Base-by-base conservation (phyloP, 2,329 filamentous ascomycete species). In the Nemania sp. region DNA sequence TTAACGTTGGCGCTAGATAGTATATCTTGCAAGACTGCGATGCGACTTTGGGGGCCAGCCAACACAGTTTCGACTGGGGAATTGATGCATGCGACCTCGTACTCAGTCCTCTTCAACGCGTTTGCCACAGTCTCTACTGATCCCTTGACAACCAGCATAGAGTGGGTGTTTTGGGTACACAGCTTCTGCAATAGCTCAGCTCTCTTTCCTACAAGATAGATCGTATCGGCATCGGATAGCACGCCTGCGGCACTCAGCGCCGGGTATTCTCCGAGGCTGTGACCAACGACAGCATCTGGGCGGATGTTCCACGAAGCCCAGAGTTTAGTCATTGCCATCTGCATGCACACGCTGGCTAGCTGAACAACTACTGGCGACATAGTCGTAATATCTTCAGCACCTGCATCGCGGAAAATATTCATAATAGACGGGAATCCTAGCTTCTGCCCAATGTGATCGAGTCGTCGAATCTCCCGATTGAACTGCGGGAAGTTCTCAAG, bases 191-290 rank as follows among this genome's bases (percentile, higher is more conserved):
- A n/a, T 4, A 55, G 26, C 7, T 15, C 24, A 4, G 58, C 58
- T 15, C 58, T 18, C 20, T n/a, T 76, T 20, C 91, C 91, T 15
- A 93, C 90, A 0, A 93, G 82, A 68, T 88, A 89, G 59, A 94
- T 85, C 75, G 89, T 86, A 76, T 92, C 90, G 69, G 85, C 85
- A 27, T 86, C 87, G 13, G 89, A 91, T 29, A 92, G 82, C 15
- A 93, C 89, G 54, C 90, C 90, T 56, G 90, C 89, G 32, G 88
- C 84, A 73, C 89, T 84, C 11, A 93, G 85, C 27, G 90, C 90
- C 29, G 90, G 89, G 73, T 92, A 92, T 76, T 92, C 90, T 56
- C 90, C 90, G 35, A 93, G 81, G 72, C 88, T 91, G 77, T 88
- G 86, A 20, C 87, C 87, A 13, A 88, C 74, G 0, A 88, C 86